A percentile compares a stretch with the other conserved stretches of the same genome.
These are phyloP conservation scores for Bimuria novae-zelandiae DNA, from an alignment of 2,329 filamentous ascomycete species.

Conservation along the genomic window DNA sequence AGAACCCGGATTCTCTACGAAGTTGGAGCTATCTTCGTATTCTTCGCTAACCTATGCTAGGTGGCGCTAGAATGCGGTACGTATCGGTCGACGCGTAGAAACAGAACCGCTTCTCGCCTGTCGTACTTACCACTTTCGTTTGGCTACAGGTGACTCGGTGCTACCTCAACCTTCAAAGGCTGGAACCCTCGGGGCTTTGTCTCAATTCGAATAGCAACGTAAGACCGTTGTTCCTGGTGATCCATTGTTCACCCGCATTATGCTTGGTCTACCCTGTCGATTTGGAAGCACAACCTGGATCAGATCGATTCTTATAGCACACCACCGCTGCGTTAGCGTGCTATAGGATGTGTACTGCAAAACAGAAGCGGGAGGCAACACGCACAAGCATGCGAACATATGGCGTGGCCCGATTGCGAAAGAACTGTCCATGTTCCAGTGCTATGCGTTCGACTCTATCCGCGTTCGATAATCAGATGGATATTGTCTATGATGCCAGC, in stretches of 20 bases:
- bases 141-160: neutral
- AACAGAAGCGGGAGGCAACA: constrained; percentile 15
- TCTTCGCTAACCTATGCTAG: neutral
- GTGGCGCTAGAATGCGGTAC: neutral
- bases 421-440: too few species aligned
- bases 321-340: constrained; percentile 29
- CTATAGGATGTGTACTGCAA: constrained; percentile 20
- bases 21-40: neutral
- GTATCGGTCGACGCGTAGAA: neutral
- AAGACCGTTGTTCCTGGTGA: constrained; percentile 13
- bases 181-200: constrained; percentile 11
- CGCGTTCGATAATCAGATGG: too few species aligned
- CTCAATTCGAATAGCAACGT: constrained; percentile 19
- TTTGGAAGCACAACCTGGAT: constrained; percentile 11
- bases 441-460: too few species aligned
- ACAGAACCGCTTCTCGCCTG: neutral
- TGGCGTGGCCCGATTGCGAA: too few species aligned
- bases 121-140: neutral
- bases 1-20: too few species aligned
- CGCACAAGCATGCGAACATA: neutral
- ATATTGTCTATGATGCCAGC: too few species aligned
- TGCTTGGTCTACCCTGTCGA: constrained; percentile 7
- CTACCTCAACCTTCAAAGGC: neutral
- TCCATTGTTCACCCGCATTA: constrained; percentile 15
- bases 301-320: constrained; percentile 11